phyloP scores from a whole-genome alignment of 768 basidiomycete species.

The Clitopilus passeckerianus region DNA sequence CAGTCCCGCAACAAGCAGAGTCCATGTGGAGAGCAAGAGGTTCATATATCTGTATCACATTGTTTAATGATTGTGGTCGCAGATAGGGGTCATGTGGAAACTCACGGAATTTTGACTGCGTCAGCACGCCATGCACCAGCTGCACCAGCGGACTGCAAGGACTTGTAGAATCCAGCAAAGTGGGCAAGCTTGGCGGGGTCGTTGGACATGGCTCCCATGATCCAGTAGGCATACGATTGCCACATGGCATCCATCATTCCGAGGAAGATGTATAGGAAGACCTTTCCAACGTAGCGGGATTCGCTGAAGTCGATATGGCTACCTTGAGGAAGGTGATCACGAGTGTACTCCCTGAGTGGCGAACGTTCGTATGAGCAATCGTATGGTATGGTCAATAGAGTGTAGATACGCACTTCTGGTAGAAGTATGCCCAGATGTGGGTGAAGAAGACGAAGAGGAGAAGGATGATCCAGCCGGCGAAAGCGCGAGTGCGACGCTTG shows the following conservation, averaged over 20 bases:
- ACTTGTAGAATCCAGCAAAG: slow-evolving; percentile 79
- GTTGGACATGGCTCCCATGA: slow-evolving; percentile 86
- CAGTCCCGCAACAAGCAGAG: slow-evolving; percentile 59
- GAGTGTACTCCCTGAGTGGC: slow-evolving; percentile 48
- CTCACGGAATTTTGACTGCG: slow-evolving; percentile 56
- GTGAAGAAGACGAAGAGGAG: slow-evolving; percentile 60
- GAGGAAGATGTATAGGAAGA: slow-evolving; percentile 67
- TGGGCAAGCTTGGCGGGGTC: slow-evolving; percentile 76
- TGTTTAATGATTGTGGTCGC: too few relatives aligned
- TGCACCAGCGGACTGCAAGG: slow-evolving; percentile 72
- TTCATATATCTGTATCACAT: slow-evolving; percentile 48
- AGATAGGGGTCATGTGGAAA: slow-evolving; percentile 5
- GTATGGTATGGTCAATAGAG: not conserved
- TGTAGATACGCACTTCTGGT: slow-evolving; percentile 51
- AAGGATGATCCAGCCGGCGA: slow-evolving; percentile 63
- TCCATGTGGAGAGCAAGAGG: slow-evolving; percentile 72
- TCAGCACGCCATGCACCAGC: slow-evolving; percentile 73
- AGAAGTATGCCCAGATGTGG: slow-evolving; percentile 74
- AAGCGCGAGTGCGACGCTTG: slow-evolving; percentile 66
- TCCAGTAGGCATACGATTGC: slow-evolving; percentile 81
- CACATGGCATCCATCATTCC: slow-evolving; percentile 80
- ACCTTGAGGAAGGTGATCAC: slow-evolving; percentile 34
- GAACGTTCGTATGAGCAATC: not conserved
- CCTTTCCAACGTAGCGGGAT: slow-evolving; percentile 44
- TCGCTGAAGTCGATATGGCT: slow-evolving; percentile 58